Base-by-base conservation (phyloP, 2,329 filamentous ascomycete genomes). In the Botrytis pseudocinerea region DNA sequence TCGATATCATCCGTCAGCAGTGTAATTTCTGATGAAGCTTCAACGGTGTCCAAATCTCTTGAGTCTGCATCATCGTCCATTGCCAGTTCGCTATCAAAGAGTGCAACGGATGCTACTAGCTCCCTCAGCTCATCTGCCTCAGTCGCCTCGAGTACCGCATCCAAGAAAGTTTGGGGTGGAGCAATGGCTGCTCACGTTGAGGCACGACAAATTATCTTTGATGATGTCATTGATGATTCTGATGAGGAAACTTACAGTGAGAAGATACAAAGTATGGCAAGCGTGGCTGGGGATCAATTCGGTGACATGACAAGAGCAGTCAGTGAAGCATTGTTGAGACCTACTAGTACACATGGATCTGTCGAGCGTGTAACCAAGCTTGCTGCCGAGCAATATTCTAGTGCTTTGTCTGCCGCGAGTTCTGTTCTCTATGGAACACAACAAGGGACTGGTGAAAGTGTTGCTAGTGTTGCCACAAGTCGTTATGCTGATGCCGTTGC, bases 401-500 rank as follows among this genome's bases (percentile, higher is more conserved):
- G 84, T 74, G 89, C 88, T 28, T 78, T 90, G 42, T 82, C 84
- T 51, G 88, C 88, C 62, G 89, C 88, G 0, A 89, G 87, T 70
- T 85, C 82, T 70, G 86, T 84, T 9, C 78, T 90, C 0, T 89
- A 89, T 76, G 87, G 87, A 22, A 85, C 82, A 9, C 78, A 82
- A 63, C 78, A 82, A 73, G 82, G 83, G n/a, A 78, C 79, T 44
- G 81, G 77, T 16, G 83, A 85, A 75, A 86, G 83, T 68, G 82
- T 86, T 40, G 84, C 84, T 14, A 87, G 84, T 73, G 84, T 84
- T 57, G 86, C 86, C 25, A 84, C 86, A 35, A 85, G 87, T 65
- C 85, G 85, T 74, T 90, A 89, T 78, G 82, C 83, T 42, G 83
- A 87, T 74, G 89, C 89, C 70, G 86, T 90, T 72, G 84, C 86